Evolutionary conservation across 441 rosid genomes (phyloP), one percentile per base, ranked within the genome.

Genomic region (Syzygium syzygioides): DNA sequence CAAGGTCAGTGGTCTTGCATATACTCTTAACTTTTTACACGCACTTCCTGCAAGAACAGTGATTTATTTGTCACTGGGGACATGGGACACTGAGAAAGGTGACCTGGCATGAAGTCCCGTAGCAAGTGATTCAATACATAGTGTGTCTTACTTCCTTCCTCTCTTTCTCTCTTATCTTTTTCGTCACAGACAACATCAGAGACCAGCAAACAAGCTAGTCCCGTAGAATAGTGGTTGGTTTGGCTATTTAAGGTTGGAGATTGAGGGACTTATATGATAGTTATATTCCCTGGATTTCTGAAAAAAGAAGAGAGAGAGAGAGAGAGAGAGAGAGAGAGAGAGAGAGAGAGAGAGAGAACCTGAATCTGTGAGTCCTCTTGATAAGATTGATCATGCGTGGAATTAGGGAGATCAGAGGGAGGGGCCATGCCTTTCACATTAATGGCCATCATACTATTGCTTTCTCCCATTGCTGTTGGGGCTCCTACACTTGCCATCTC

Each of bases 381-480:
- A 87, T 45, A 9, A 45, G 48, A 45, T 45, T 45, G 48, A 45
- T 45, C 48, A 45, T 89, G 50, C 79, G 30, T 30, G 52, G 20
- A 20, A 15, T 23, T 11, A 28, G 53, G 88, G 12, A 4, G 79
- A 34, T 55, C 30, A 30, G 23, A 52, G 54, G 88, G 86, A 14
- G 86, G 88, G 6, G 86, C 66, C 14, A 50, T 83, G 14, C 87
- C 93, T 5, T 86, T 91, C 20, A 90, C 79, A 86, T 88, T 32
- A 32, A 90, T 32, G 19, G 93, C 88, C 6, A 87, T 89, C 85
- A 91, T 90, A 45, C 94, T 91, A 86, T 91, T 91, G 93, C 94
- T 92, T 8, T 89, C 92, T 23, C 68, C 87, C 28, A 37, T 20
- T 3, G 80, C 13, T 71, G 50, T 45, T 37, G 80, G 50, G 80